These are phyloP conservation scores for Alternaria incomplexa DNA, from an alignment of 2,329 filamentous ascomycete species.

Conservation along the genomic window DNA sequence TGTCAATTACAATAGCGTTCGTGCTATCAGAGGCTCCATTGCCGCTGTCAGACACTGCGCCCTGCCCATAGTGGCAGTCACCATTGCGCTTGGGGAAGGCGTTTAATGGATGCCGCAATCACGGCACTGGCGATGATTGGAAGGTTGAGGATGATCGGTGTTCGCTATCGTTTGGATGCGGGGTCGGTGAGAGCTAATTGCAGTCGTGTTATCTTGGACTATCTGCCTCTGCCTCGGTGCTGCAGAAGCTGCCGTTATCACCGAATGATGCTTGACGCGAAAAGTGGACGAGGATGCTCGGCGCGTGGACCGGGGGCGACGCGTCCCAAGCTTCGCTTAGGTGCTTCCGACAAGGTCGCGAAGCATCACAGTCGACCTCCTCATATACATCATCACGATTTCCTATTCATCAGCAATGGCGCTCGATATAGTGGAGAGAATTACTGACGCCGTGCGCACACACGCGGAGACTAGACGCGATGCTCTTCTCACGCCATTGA, in stretches of 20 bases:
- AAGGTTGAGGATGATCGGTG: conserved; percentile 1
- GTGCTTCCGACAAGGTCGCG: neutral
- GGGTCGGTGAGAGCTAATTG: neutral
- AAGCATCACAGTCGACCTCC: neutral
- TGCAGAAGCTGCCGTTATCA: neutral
- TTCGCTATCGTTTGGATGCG: neutral
- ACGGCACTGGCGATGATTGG: neutral
- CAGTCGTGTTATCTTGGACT: neutral
- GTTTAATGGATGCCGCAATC: neutral
- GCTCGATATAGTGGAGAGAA: neutral
- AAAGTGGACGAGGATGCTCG: neutral
- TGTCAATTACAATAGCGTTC: neutral
- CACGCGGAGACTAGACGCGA: neutral
- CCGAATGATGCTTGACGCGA: neutral
- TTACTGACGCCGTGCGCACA: neutral
- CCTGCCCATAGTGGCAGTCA: neutral
- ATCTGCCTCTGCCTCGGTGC: neutral
- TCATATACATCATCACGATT: neutral
- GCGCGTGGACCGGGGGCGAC: neutral
- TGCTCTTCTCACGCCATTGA: neutral
- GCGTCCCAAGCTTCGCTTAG: neutral
- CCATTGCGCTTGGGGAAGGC: neutral
- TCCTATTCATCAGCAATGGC: neutral
- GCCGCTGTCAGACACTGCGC: neutral
- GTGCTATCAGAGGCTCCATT: neutral